These are phyloP conservation scores for Melanopsichium pennsylvanicum DNA, from an alignment of 1,284 basidiomycete genomes.

Conservation along the genomic window DNA sequence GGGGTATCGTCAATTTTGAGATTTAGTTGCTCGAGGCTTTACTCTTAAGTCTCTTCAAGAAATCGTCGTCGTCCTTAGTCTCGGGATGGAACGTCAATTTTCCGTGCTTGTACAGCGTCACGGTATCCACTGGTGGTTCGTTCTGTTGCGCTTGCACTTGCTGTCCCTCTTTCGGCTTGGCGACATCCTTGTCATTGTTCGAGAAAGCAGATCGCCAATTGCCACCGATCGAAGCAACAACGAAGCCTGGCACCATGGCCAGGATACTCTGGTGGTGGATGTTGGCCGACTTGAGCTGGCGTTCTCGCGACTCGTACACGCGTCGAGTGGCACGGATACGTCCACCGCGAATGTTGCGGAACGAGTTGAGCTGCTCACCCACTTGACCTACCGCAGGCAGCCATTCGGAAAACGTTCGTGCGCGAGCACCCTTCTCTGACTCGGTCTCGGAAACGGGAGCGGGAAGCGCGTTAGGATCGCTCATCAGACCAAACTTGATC, in stretches of 20 bases:
- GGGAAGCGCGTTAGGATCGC: conserved; percentile 76
- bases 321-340: conserved; percentile 73
- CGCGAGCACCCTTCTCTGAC: conserved; percentile 68
- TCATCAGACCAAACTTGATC: conserved; percentile 74
- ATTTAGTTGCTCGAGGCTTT: background rate
- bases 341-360: conserved; percentile 70
- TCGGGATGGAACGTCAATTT: conserved; percentile 86
- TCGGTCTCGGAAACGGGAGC: conserved; percentile 60
- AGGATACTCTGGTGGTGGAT: conserved; percentile 77
- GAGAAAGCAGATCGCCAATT: conserved; percentile 70
- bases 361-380: conserved; percentile 53
- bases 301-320: conserved; percentile 59
- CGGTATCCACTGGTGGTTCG: conserved; percentile 33
- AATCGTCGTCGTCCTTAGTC: conserved; percentile 69
- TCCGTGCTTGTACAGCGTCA: conserved; percentile 68
- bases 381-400: conserved; percentile 75
- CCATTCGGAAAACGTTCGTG: conserved; percentile 71
- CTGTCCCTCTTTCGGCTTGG: conserved; percentile 3
- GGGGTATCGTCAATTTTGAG: background rate
- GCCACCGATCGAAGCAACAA: conserved; percentile 57
- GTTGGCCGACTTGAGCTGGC: conserved; percentile 60
- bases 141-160: background rate
- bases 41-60: conserved; percentile 22
- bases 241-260: conserved; percentile 64
- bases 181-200: background rate